phyloP scores from a whole-genome alignment of 768 basidiomycete species.

The Serpula lacrymans region DNA sequence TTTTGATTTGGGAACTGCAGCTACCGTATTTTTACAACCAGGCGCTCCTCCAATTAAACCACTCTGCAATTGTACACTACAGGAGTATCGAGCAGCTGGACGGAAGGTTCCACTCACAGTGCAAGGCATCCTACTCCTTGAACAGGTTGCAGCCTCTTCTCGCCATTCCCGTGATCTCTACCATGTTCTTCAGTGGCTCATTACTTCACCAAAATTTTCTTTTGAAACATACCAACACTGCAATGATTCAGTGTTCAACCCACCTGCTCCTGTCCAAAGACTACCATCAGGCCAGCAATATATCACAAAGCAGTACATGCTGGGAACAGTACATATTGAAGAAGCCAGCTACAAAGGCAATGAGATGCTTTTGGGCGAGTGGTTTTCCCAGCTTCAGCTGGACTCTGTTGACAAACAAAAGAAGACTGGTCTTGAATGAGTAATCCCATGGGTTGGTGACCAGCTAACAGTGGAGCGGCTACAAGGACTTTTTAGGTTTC shows the following conservation, averaged over 20 bases:
- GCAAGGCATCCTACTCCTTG: constrained; percentile 19
- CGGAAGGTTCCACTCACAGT: constrained; percentile 18
- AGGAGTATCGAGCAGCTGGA: constrained; percentile 17
- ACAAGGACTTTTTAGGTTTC: constrained; percentile 32
- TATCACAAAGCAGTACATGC: constrained; percentile 30
- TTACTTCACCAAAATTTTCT: constrained; percentile 26
- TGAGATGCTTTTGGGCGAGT: constrained; percentile 25
- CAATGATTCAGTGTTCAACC: constrained; percentile 12
- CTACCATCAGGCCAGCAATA: constrained; percentile 26
- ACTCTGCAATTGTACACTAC: constrained; percentile 15
- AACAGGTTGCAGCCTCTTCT: constrained; percentile 7
- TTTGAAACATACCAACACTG: constrained; percentile 20
- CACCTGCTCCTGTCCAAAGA: constrained; percentile 17
- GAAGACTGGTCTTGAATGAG: constrained; percentile 12
- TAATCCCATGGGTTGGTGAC: constrained; percentile 34
- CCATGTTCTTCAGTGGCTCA: constrained; percentile 24
- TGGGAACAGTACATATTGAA: constrained; percentile 31
- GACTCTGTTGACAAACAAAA: constrained; percentile 16
- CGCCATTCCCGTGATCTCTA: constrained; percentile 13
- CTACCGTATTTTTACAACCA: constrained; percentile 28
- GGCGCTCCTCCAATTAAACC: constrained; percentile 12
- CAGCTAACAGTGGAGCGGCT: constrained; percentile 37
- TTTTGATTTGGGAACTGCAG: constrained; percentile 35
- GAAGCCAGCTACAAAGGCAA: constrained; percentile 41
- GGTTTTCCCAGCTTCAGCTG: constrained; percentile 25